Base-by-base conservation (phyloP, 805 yeast genomes). In the Metschnikowia continentalis region DNA sequence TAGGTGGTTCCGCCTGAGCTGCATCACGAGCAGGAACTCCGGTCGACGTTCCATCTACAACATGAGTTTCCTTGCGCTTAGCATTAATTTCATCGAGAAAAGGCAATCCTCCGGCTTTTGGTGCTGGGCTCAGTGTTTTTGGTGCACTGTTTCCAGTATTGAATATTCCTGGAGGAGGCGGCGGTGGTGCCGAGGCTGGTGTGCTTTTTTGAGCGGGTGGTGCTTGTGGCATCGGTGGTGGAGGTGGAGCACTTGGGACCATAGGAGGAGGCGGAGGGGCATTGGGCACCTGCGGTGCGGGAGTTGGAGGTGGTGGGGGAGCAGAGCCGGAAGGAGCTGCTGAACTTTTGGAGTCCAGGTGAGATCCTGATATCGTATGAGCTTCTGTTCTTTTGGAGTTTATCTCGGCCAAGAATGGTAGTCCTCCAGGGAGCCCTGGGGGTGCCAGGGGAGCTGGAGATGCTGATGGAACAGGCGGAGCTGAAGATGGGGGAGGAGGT, bases 21-120 rank as follows among this genome's bases (percentile, higher is more conserved):
- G 49, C 20, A 30, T 38, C 50, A 2, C 36, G 30, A 8, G 42
- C 42, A 3, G 61, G 46, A 7, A 61, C 50, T 30, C 44, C 43
- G 0, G 45, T 52, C 5, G 54, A 44, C 7, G 62, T 46, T 2
- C 65, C 76, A 32, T 70, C 77, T n/a, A 76, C 74, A 35, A 74
- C 79, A 58, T 69, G 68, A 23, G 72, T 57, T 15, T 77, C 80
- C 51, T 74, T 78, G 54, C 83, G 68, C 54, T 75, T 73, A 33
- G 70, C 73, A 57, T 77, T 78, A 48, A 79, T 79, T 52, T 79
- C 78, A 3, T 78, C 74, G 11, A 79, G 64, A 59, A 79, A 78
- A 3, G 83, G 82, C 15, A 78, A 60, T 1, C 78, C 75, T 2
- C 76, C 78, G 1, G 54, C 49, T 14, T 42, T 43, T 10, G 62